phyloP scores from a whole-genome alignment of 805 yeast genomes.

The Metschnikowia koreensis region DNA sequence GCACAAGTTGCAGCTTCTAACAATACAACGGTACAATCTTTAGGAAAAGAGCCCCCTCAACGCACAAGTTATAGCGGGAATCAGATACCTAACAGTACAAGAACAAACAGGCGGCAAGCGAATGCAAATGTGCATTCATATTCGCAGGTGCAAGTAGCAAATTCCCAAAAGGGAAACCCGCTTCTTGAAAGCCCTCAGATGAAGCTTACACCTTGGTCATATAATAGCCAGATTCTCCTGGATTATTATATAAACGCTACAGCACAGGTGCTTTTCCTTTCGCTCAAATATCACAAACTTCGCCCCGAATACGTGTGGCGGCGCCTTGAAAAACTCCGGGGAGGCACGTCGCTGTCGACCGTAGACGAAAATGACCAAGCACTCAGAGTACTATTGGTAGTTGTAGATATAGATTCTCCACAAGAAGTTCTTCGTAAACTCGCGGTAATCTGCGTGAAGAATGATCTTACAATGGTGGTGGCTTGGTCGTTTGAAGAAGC shows the following conservation, averaged over 20 bases:
- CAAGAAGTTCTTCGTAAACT: slow-evolving; percentile 48
- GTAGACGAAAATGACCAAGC: slow-evolving; percentile 36
- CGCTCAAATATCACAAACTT: slow-evolving; percentile 69
- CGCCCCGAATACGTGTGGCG: slow-evolving; percentile 73
- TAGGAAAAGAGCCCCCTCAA: background rate
- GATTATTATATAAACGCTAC: slow-evolving; percentile 65
- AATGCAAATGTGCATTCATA: slow-evolving; percentile 14
- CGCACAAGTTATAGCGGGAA: background rate
- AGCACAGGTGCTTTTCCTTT: slow-evolving; percentile 58
- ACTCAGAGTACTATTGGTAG: slow-evolving; percentile 55
- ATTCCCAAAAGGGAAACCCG: slow-evolving; percentile 73
- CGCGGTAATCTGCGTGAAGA: slow-evolving; percentile 47
- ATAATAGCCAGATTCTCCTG: slow-evolving; percentile 48
- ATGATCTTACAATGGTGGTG: slow-evolving; percentile 47
- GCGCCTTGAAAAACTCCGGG: slow-evolving; percentile 44
- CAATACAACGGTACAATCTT: background rate
- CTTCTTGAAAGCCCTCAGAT: slow-evolving; percentile 49
- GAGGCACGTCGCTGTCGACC: slow-evolving; percentile 26
- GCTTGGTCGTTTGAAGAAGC: slow-evolving; percentile 55
- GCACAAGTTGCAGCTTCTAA: background rate
- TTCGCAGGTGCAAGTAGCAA: slow-evolving; percentile 51
- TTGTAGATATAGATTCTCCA: slow-evolving; percentile 63
- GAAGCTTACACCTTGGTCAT: slow-evolving; percentile 53
- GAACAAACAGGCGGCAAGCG: slow-evolving; percentile 2
- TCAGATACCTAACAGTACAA: background rate